Evolutionary conservation across 2,329 filamentous ascomycete genomes (phyloP).

Genomic region (Penicillium sp.): DNA sequence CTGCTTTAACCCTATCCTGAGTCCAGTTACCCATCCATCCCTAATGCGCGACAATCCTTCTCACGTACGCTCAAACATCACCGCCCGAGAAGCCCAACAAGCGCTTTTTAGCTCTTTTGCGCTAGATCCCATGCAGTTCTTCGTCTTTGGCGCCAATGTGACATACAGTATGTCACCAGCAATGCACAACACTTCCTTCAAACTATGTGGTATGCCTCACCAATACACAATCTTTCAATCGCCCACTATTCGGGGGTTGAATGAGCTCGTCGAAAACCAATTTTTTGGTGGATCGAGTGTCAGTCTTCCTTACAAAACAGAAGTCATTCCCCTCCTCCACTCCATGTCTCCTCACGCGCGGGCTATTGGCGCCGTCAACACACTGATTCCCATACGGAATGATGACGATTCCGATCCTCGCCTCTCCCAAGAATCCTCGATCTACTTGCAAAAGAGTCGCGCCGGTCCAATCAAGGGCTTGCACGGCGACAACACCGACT

Average conservation of each 20-base stretch:
- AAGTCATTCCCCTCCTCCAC: slow-evolving; percentile 65
- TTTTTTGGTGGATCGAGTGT: slow-evolving; percentile 72
- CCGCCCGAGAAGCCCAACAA: slow-evolving; percentile 62
- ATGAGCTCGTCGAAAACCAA: slow-evolving; percentile 62
- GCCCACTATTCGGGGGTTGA: slow-evolving; percentile 62
- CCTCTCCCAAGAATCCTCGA: slow-evolving; percentile 56
- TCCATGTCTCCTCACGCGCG: slow-evolving; percentile 70
- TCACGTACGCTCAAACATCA: slow-evolving; percentile 54
- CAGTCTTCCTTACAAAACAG: slow-evolving; percentile 72
- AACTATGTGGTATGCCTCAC: slow-evolving; percentile 67
- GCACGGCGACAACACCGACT: slow-evolving; percentile 79
- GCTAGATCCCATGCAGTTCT: slow-evolving; percentile 69
- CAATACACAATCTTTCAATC: slow-evolving; percentile 66
- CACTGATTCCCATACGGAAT: slow-evolving; percentile 68
- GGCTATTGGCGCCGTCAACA: slow-evolving; percentile 76
- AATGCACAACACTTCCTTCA: slow-evolving; percentile 73
- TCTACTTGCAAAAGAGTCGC: slow-evolving; percentile 61
- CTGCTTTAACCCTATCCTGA: slow-evolving; percentile 66
- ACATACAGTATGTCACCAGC: slow-evolving; percentile 72
- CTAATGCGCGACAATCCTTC: slow-evolving; percentile 46
- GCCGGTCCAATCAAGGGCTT: slow-evolving; percentile 67
- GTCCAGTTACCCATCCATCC: slow-evolving; percentile 57
- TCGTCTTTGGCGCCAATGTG: slow-evolving; percentile 72
- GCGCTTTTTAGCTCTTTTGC: slow-evolving; percentile 67
- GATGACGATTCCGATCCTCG: slow-evolving; percentile 53